Evolutionary conservation across 352 stramenopile species (phyloP).

Genomic region (Phytophthora sojae): DNA sequence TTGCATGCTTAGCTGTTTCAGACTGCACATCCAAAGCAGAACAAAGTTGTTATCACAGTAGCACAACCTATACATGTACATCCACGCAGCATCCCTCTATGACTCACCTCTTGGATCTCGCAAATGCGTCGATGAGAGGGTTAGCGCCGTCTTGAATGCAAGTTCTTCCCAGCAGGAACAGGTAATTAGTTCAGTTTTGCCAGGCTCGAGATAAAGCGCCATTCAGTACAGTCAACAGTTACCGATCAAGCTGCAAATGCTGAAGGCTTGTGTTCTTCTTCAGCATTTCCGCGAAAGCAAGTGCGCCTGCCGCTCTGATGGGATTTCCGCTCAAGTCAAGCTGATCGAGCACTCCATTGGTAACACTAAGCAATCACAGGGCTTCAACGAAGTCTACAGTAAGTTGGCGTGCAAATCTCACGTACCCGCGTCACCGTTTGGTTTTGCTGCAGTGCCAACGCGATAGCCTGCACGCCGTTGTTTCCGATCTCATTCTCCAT

Average conservation of each 20-base stretch:
- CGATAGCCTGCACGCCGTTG: slow-evolving; percentile 34
- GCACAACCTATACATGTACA: background rate
- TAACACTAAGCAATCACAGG: slow-evolving; percentile 1
- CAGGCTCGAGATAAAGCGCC: too few relatives aligned
- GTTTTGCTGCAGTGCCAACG: slow-evolving; percentile 43
- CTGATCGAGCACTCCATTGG: slow-evolving; percentile 8
- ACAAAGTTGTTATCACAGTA: background rate
- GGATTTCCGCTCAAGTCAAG: slow-evolving; percentile 47
- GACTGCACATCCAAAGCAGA: slow-evolving; percentile 14
- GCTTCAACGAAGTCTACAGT: background rate
- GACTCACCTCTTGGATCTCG: slow-evolving; percentile 42
- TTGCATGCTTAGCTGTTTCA: slow-evolving; percentile 42
- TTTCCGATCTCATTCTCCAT: slow-evolving; percentile 50
- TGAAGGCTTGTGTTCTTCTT: slow-evolving; percentile 39
- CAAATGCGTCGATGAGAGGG: slow-evolving; percentile 38
- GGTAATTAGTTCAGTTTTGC: background rate
- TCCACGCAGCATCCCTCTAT: background rate
- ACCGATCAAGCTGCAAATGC: slow-evolving; percentile 44
- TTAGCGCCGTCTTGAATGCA: slow-evolving; percentile 19
- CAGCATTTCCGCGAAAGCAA: slow-evolving; percentile 44
- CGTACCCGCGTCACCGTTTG: slow-evolving; percentile 30
- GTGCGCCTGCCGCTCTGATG: slow-evolving; percentile 25
- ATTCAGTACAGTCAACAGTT: background rate
- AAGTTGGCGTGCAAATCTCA: background rate
- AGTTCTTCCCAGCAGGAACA: slow-evolving; percentile 26